Percentiles rank a stretch among this genome's conserved stretches.
phyloP scores from a whole-genome alignment of 2,329 filamentous ascomycete genomes.

The Microsporum canis region DNA sequence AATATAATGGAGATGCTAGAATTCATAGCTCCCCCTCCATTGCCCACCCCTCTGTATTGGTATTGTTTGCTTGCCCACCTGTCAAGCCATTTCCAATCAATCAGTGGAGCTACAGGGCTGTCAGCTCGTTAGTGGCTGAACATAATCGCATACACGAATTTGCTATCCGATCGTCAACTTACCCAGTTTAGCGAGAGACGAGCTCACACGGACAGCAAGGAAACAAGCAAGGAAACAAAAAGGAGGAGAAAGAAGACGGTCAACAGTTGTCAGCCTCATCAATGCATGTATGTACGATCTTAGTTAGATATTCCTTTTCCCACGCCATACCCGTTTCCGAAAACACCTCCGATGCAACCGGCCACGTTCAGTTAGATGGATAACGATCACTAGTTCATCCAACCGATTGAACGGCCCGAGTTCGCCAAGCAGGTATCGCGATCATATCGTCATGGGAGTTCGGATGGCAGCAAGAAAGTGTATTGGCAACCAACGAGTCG shows the following conservation, averaged over 20 bases:
- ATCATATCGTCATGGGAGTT: background rate
- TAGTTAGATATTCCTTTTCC: background rate
- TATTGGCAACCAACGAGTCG: background rate
- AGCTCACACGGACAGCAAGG: background rate
- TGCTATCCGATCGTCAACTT: background rate
- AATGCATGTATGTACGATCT: background rate
- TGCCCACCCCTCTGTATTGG: background rate
- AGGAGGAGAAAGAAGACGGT: background rate
- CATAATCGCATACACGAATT: background rate
- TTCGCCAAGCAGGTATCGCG: background rate
- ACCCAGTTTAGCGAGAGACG: background rate
- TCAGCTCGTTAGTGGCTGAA: background rate
- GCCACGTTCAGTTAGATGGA: background rate
- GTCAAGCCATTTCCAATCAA: background rate
- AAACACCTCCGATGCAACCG: background rate
- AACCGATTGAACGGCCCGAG: background rate
- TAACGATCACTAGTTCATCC: background rate
- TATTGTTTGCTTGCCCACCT: background rate
- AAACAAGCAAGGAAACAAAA: background rate
- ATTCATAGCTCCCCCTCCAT: background rate
- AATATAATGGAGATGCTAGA: background rate
- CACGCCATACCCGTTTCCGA: conserved; percentile 1
- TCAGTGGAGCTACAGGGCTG: background rate
- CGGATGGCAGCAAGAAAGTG: background rate
- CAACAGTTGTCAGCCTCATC: conserved; percentile 2